Evolutionary conservation across 2,329 filamentous ascomycete genomes (phyloP), one percentile per base, ranked within the genome.

Genomic region (Alternaria angustiovoidea): DNA sequence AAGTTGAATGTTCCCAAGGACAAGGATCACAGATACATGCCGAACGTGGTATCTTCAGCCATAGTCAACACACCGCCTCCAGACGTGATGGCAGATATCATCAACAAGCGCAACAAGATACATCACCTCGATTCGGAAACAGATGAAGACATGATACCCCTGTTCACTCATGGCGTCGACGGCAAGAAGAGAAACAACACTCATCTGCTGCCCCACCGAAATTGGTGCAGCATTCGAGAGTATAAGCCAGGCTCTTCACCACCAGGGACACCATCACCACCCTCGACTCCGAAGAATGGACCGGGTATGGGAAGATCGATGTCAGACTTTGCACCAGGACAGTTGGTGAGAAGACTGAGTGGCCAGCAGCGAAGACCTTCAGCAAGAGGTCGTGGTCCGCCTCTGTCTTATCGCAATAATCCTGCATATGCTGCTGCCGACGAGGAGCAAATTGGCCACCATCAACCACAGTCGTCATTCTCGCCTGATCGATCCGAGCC

Each of bases 1-100:
- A 95, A 93, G 77, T 61, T 75, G 61, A 73, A 74, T 20, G 82
- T 97, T 32, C 83, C 91, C 3, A 98, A 97, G 78, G 92, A 98
- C 79, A 89, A 89, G 67, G 95, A 99, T 76, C 94, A 95, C 73
- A 87, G 95, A 63, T 99, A 99, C 76, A 99, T 99, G 91, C 92
- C 93, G 5, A 99, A 99, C 71, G 82, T 99, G 61, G 89, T 98
- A 67, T 96, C 93, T 1, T 97, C 94, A 0, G 93, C 94, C 12
- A 98, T 99, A 74, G 94, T 91, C 70, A 97, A 99, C 75, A 89
- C 91, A 14, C 95, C 96, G 5, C 92, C 94, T 18, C 91, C 94
- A 0, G 91, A 95, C 53, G 83, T 96, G 72, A 86, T 98, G 82
- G 93, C 93, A 5, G 94, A 99, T 77, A 87, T 96, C 52, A 85